A percentile compares a stretch with the other conserved stretches of the same genome.
phyloP scores from a whole-genome alignment of 176 grass and related monocot species.

The Eragrostis curvula region DNA sequence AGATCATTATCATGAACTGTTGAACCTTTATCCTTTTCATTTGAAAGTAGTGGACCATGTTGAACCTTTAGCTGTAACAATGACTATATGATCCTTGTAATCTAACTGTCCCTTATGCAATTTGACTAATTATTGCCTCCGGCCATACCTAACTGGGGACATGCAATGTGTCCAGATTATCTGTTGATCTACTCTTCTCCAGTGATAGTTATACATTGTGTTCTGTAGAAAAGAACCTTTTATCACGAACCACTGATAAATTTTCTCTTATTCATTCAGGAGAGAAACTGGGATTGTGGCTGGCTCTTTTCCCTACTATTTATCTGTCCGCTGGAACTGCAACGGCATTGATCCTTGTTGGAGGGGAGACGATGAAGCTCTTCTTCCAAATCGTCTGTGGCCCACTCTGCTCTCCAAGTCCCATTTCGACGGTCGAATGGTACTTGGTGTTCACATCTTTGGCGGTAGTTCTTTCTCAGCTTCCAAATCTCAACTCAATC shows the following conservation, averaged over 20 bases:
- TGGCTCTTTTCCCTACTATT: constrained; percentile 95
- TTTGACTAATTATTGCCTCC: constrained; percentile 33
- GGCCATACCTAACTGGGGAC: constrained; percentile 24
- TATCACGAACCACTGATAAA: constrained; percentile 4
- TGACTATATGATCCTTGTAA: constrained; percentile 14
- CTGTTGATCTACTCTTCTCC: constrained; percentile 11
- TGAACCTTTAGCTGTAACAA: constrained; percentile 19
- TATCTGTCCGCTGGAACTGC: constrained; percentile 95
- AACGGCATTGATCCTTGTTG: constrained; percentile 88
- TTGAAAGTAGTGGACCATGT: background rate
- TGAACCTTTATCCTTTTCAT: constrained; percentile 12
- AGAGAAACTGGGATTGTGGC: constrained; percentile 84
- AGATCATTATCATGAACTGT: constrained; percentile 8
- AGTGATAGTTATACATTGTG: background rate
- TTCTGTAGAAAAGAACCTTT: background rate
- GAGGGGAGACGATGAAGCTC: constrained; percentile 96
- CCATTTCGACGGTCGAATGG: constrained; percentile 92
- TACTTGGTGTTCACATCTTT: constrained; percentile 95
- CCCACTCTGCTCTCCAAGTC: constrained; percentile 68
- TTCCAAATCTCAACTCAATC: constrained; percentile 98
- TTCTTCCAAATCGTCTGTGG: constrained; percentile 94
- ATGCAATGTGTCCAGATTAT: constrained; percentile 28
- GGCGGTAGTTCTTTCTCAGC: constrained; percentile 89
- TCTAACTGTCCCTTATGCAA: constrained; percentile 27
- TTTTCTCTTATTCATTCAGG: constrained; percentile 53